A percentile compares a stretch with the other conserved stretches of the same genome.
Evolutionary conservation across 441 rosid genomes (phyloP).

Genomic region (Macaranga tanarius): DNA sequence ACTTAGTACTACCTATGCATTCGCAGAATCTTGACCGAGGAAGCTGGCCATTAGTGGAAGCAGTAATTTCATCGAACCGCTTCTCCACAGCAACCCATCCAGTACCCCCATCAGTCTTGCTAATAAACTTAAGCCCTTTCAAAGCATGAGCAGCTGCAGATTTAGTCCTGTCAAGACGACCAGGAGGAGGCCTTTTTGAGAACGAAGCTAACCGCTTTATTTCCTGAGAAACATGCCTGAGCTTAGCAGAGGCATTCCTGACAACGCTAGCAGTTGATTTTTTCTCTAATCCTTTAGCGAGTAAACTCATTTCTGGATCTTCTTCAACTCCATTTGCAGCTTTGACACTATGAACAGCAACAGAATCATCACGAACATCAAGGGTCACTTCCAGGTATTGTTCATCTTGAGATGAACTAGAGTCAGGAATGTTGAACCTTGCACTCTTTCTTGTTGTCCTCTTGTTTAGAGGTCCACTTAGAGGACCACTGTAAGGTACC

Average conservation of each 20-base stretch:
- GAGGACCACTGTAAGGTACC: conserved; percentile 55
- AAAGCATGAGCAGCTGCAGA: conserved; percentile 77
- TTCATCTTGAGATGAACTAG: conserved; percentile 31
- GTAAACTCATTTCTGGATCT: conserved; percentile 60
- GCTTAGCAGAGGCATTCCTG: conserved; percentile 52
- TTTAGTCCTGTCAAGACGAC: conserved; percentile 63
- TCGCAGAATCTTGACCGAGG: conserved; percentile 69
- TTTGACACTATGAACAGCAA: conserved; percentile 77
- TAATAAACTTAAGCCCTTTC: conserved; percentile 83
- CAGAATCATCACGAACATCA: conserved; percentile 66
- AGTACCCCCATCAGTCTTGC: conserved; percentile 54
- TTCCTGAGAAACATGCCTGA: conserved; percentile 77
- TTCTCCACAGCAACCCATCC: conserved; percentile 78
- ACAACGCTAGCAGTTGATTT: conserved; percentile 42
- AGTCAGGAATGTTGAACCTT: conserved; percentile 49
- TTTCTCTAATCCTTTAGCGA: conserved; percentile 62
- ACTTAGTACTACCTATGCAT: conserved; percentile 58
- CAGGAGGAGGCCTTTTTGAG: conserved; percentile 46
- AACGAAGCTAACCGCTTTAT: conserved; percentile 55
- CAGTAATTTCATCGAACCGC: conserved; percentile 68
- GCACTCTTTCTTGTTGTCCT: conserved; percentile 65
- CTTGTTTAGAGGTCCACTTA: conserved; percentile 45
- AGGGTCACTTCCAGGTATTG: conserved; percentile 67
- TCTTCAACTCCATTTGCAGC: conserved; percentile 35
- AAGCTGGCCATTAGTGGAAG: conserved; percentile 53